Evolutionary conservation across 805 yeast genomes (phyloP).

Genomic region (Candida maris): DNA sequence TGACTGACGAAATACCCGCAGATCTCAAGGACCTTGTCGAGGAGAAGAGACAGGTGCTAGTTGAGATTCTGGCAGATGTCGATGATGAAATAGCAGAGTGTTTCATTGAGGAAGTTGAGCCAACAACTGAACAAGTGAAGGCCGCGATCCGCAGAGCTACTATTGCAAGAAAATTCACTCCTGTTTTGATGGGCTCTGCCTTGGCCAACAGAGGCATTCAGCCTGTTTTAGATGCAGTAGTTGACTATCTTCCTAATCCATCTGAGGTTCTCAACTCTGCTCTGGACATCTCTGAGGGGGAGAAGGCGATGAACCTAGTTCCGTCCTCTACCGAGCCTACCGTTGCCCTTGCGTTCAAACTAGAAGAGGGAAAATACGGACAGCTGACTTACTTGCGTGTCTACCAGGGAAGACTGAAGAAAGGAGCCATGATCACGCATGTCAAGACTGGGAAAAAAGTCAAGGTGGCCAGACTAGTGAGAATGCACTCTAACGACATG

Average conservation of each 20-base stretch:
- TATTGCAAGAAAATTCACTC: constrained; percentile 92
- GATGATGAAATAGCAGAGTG: constrained; percentile 97
- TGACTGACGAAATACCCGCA: constrained; percentile 63
- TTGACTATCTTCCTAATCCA: constrained; percentile 94
- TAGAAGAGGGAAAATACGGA: constrained; percentile 97
- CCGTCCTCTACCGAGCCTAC: constrained; percentile 78
- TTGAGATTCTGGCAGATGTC: constrained; percentile 95
- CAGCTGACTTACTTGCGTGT: constrained; percentile 96
- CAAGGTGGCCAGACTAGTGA: constrained; percentile 87
- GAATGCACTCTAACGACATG: constrained; percentile 99
- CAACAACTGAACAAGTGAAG: constrained; percentile 78
- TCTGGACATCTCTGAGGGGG: constrained; percentile 64
- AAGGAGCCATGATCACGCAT: constrained; percentile 85
- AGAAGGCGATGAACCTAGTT: constrained; percentile 64
- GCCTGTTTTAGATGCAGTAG: constrained; percentile 92
- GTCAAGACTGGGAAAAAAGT: constrained; percentile 90
- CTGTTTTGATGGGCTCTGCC: constrained; percentile 99
- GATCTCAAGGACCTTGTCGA: constrained; percentile 79
- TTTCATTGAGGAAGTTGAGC: constrained; percentile 85
- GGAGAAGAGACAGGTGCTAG: constrained; percentile 79
- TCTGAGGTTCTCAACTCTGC: constrained; percentile 90
- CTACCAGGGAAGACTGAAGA: constrained; percentile 90
- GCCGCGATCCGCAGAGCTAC: constrained; percentile 92
- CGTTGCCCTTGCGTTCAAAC: constrained; percentile 96
- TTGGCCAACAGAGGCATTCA: constrained; percentile 95